A percentile compares a stretch with the other conserved stretches of the same genome.
Evolutionary conservation across 2,329 filamentous ascomycete species (phyloP).

Genomic region (Colletotrichum higginsianum): DNA sequence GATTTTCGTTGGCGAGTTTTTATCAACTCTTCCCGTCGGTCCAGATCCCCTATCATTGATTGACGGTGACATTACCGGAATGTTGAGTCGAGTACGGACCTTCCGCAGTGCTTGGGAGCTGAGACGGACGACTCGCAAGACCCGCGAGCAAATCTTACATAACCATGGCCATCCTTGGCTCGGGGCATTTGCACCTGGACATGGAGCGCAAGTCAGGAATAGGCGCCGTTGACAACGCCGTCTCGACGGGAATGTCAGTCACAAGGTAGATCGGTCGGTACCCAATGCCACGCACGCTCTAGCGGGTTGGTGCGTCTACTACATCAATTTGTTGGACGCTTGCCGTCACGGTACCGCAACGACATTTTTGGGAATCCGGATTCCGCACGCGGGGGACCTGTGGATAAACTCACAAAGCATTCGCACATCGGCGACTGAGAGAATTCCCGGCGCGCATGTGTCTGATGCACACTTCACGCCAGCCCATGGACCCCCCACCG

Average conservation of each 20-base stretch:
- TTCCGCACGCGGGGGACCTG: not conserved
- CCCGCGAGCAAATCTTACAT: not conserved
- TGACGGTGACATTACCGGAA: too few relatives aligned
- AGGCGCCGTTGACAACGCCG: slow-evolving; percentile 17
- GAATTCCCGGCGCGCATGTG: not conserved
- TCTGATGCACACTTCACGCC: not conserved
- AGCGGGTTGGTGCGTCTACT: not conserved
- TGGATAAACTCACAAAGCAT: not conserved
- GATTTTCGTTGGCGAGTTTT: too few relatives aligned
- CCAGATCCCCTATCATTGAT: too few relatives aligned
- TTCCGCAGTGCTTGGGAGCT: not conserved
- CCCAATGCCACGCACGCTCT: not conserved
- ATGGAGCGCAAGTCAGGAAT: not conserved
- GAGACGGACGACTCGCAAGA: not conserved
- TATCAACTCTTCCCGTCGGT: too few relatives aligned
- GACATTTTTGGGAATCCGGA: not conserved
- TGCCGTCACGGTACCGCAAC: not conserved
- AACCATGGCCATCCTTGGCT: not conserved
- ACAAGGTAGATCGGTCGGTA: not conserved
- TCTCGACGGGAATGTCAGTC: slow-evolving; percentile 16
- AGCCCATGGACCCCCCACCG: not conserved
- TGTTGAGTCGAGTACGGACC: not conserved
- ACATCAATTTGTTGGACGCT: not conserved
- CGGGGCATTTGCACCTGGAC: not conserved
- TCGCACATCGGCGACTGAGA: not conserved